Evolutionary conservation across 768 basidiomycete species (phyloP).

Genomic region (Tubosaeta sp.): DNA sequence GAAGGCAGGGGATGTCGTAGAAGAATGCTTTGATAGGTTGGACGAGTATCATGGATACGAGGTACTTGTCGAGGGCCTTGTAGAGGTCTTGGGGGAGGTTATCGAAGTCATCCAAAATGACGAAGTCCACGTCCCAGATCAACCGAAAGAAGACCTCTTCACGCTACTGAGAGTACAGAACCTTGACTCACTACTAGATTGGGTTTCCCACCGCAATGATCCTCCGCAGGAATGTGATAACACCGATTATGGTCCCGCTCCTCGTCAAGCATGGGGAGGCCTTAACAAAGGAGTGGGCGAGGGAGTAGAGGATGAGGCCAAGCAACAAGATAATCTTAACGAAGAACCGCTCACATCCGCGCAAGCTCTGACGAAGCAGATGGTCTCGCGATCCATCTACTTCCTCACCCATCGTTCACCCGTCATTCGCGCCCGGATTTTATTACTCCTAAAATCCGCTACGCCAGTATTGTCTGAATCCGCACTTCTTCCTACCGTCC

Average conservation of each 20-base stretch:
- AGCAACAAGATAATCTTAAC: slow-evolving; percentile 24
- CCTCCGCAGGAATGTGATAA: slow-evolving; percentile 35
- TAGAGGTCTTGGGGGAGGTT: slow-evolving; percentile 85
- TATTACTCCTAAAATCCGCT: slow-evolving; percentile 68
- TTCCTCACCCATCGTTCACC: slow-evolving; percentile 91
- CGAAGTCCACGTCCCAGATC: slow-evolving; percentile 29
- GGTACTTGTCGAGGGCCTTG: slow-evolving; percentile 76
- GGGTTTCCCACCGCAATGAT: slow-evolving; percentile 52
- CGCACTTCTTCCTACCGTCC: slow-evolving; percentile 77
- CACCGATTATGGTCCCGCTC: slow-evolving; percentile 56
- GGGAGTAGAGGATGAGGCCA: slow-evolving; percentile 16
- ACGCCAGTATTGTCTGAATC: slow-evolving; percentile 69
- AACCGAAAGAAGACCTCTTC: slow-evolving; percentile 17
- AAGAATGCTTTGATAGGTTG: slow-evolving; percentile 94
- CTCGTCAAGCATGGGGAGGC: slow-evolving; percentile 54
- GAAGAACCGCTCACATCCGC: slow-evolving; percentile 57
- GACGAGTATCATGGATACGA: slow-evolving; percentile 96
- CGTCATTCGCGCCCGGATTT: slow-evolving; percentile 78
- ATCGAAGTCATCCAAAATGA: slow-evolving; percentile 70
- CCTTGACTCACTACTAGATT: slow-evolving; percentile 56
- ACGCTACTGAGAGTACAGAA: slow-evolving; percentile 27
- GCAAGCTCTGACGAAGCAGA: slow-evolving; percentile 76
- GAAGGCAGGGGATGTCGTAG: slow-evolving; percentile 89
- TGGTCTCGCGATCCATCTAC: slow-evolving; percentile 80
- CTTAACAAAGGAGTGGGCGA: slow-evolving; percentile 23